phyloP scores from a whole-genome alignment of 768 basidiomycete genomes.

The Gelatoporia subvermispora region DNA sequence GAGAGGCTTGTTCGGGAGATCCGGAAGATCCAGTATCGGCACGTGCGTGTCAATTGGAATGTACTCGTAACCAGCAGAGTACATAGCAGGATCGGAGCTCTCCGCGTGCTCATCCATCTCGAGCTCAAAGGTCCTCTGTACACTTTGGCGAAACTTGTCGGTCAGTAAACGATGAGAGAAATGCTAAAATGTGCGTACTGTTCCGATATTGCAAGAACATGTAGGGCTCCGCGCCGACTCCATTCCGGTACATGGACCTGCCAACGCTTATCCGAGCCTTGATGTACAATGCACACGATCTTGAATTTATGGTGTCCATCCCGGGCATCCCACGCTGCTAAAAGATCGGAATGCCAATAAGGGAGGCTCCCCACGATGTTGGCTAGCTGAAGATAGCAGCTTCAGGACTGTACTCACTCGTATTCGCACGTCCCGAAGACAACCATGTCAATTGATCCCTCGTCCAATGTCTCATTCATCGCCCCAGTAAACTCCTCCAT shows the following conservation, averaged over 20 bases:
- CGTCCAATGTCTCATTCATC: slow-evolving; percentile 11
- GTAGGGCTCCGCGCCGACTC: slow-evolving; percentile 32
- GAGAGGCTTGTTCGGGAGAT: slow-evolving; percentile 16
- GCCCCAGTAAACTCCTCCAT: slow-evolving; percentile 24
- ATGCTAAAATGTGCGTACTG: slow-evolving; percentile 25
- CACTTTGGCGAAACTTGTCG: slow-evolving; percentile 19
- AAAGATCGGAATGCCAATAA: slow-evolving; percentile 23
- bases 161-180: background rate
- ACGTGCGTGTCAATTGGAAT: slow-evolving; percentile 32
- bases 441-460: slow-evolving; percentile 28
- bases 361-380: slow-evolving; percentile 9
- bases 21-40: slow-evolving; percentile 29
- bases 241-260: slow-evolving; percentile 29
- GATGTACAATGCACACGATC: slow-evolving; percentile 37
- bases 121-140: slow-evolving; percentile 25
- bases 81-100: slow-evolving; percentile 23
- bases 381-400: background rate
- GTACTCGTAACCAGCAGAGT: slow-evolving; percentile 29
- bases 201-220: slow-evolving; percentile 32
- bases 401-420: slow-evolving; percentile 26
- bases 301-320: slow-evolving; percentile 32
- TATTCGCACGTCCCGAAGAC: slow-evolving; percentile 39
- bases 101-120: slow-evolving; percentile 27
- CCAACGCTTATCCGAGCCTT: slow-evolving; percentile 25
- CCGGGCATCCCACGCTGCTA: slow-evolving; percentile 32